Evolutionary conservation across 2,329 filamentous ascomycete species (phyloP), one percentile per base, ranked within the genome.

Genomic region (Aspergillus carbonarius): DNA sequence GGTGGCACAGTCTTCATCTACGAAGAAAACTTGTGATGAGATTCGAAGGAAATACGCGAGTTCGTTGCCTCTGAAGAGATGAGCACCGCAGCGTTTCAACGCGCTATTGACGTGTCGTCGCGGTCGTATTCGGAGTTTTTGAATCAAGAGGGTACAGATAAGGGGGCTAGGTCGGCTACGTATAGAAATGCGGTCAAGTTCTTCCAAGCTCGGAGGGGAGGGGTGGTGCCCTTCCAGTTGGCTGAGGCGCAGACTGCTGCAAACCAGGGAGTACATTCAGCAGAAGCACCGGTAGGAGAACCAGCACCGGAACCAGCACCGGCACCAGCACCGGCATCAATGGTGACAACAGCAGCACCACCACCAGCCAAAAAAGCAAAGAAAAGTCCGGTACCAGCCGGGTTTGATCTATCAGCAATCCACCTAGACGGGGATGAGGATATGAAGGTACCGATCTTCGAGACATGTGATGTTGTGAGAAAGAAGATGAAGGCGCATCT

Each of bases 401-500:
- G 78, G 23, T 64, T 64, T 32, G 77, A 83, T 62, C 72, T 83
- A 18, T 71, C 74, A 34, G 71, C 62, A 15, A 69, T 85, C 27
- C 52, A 68, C 8, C 74, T 87, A 0, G 71, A 74, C 0, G 79
- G 81, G 12, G 83, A 87, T 68, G 77, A 77, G 0, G 66, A 70
- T 0, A 74, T 77, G 34, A 65, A 58, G 0, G 82, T 86, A 6
- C 70, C 73, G 1, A 72, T 87, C 32, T 86, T 75, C 66, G 83
- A 87, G 61, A 83, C 80, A 5, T 87, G 84, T 70, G 81, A 86
- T 62, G 82, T 83, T 52, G 68, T 87, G 13, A 80, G 85, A 48
- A 79, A 76, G 67, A 86, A 87, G 74, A 85, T 87, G 65, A 76
- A 76, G 25, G 77, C 78, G 0, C 72, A 82, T 59, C 73, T 87